Percentiles rank a stretch among this genome's conserved stretches.
phyloP scores from a whole-genome alignment of 192 early-diverging fungal species.

The Entomortierella lignicola region DNA sequence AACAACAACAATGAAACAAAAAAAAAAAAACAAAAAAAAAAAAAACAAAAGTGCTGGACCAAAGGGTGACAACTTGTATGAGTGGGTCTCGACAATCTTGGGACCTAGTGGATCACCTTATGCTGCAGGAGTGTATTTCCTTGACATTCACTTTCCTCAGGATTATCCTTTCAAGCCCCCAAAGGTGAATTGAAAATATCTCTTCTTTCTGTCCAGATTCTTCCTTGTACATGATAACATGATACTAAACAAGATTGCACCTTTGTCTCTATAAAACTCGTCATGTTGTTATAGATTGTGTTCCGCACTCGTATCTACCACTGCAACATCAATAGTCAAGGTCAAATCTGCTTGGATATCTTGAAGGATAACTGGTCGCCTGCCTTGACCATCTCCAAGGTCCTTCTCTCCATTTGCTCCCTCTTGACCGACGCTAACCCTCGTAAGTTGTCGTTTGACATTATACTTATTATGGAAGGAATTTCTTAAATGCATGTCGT shows the following conservation, averaged over 20 bases:
- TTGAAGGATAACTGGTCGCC: slow-evolving; percentile 99
- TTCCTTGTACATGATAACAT: too few relatives aligned
- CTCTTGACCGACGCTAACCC: slow-evolving; percentile 95
- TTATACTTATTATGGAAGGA: too few relatives aligned
- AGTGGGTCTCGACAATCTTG: slow-evolving; percentile 95
- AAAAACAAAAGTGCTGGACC: slow-evolving; percentile 86
- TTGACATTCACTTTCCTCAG: slow-evolving; percentile 92
- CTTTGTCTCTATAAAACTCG: too few relatives aligned
- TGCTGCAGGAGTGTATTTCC: slow-evolving; percentile 90
- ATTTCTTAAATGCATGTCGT: neutral
- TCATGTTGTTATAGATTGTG: slow-evolving; percentile 64
- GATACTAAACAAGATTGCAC: too few relatives aligned
- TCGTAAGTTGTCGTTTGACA: too few relatives aligned
- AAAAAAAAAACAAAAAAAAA: too few relatives aligned
- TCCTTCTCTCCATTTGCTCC: slow-evolving; percentile 92
- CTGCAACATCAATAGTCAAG: slow-evolving; percentile 95
- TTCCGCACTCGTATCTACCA: slow-evolving; percentile 97
- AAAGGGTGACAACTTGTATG: slow-evolving; percentile 95
- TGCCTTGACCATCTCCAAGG: slow-evolving; percentile 95
- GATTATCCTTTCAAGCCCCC: slow-evolving; percentile 98
- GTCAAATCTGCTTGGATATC: slow-evolving; percentile 94
- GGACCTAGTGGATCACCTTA: slow-evolving; percentile 94
- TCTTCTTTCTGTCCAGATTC: neutral
- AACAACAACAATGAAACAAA: too few relatives aligned
- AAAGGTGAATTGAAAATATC: slow-evolving; percentile 65